Base-by-base conservation (phyloP, 2,329 filamentous ascomycete species). In the Rhynchosporium secalis region DNA sequence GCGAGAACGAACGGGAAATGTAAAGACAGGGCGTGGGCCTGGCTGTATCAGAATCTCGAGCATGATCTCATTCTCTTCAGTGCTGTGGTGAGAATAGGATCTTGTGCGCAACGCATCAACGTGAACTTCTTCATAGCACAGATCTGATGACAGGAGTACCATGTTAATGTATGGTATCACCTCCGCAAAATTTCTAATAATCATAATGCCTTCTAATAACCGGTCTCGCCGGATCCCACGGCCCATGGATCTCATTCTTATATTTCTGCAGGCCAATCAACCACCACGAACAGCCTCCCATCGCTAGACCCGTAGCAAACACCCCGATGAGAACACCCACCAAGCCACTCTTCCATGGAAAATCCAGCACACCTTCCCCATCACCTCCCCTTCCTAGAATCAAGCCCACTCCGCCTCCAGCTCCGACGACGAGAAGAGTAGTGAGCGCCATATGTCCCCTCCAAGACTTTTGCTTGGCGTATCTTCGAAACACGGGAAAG, bases 231-330 rank as follows among this genome's bases (percentile, higher is more conserved):
- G 94, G 93, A 78, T 99, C 95, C 95, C 95, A 99, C 1, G 95
- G 95, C 48, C 95, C 95, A 72, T 93, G 91, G 69, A 99, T 97
- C 77, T 98, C 95, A 75, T 98, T 98, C 81, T 99, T 99, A 78
- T 98, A 99, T 78, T 96, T 94, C 77, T 99, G 95, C 75, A 99
- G 76, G 8, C 92, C 91, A 72, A 99, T 98, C 66, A 99, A 78
- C 93, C 95, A 98, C 94, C 93, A 98, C 74, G 92, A 96, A 75
- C 93, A 97, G 12, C 92, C 89, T 1, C 94, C 95, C 86, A 97
- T 96, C 2, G 87, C 87, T 59, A 96, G 75, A 4, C 87, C 86
- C 0, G 90, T 88, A 28, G 92, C 80, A 9, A 94, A 72, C n/a
- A 86, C 84, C 4, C 91, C 91, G 5, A 96, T 79, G 1, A 94